Evolutionary conservation across 352 stramenopile species (phyloP), one percentile per base, ranked within the genome.

Genomic region (Globisporangium sylvaticum): DNA sequence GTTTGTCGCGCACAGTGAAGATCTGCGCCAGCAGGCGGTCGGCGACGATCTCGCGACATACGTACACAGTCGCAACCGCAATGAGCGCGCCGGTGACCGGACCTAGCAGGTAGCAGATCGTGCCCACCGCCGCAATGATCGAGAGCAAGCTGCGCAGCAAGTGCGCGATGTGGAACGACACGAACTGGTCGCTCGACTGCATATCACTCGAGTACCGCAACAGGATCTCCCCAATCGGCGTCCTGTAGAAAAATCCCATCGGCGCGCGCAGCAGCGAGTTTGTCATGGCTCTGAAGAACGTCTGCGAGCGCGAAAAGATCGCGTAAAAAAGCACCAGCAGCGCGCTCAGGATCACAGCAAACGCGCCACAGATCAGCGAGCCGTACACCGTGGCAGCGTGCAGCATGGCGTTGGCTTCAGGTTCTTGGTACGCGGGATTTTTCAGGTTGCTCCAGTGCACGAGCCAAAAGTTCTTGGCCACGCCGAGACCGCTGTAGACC

Each of bases 201-300:
- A 79, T 81, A 29, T 79, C 70, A 9, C 59, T 78, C 22, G 73
- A 76, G 32, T 78, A 79, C 10, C 73, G 70, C 10, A 70, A 59
- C 50, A 81, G 34, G 22, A 81, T 78, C 31, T 79, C 72, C 10
- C 75, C 72, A 39, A 79, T 81, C 29, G 73, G 70, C 53, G 70
- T 79, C 53, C 71, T 66, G 22, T 81, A 79, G 62, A 81, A 55
- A n/a, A 77, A 68, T 6, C 70, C 68, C 72, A 79, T 78, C 0
- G 67, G 72, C 27, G 73, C 75, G 37, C 63, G 62, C n/a, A 81
- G 58, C 27, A 81, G 55, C 25, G 72, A 71, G 18, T 67, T 55
- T 4, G 73, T 79, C 46, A 75, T 69, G 20, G 71, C 67, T 39
- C 64, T 64, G 64, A 81, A 81, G 4, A 78, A 66, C 15, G 24